A percentile compares a stretch with the other conserved stretches of the same genome.
phyloP scores from a whole-genome alignment of 2,329 filamentous ascomycete species.

The Didymella segeticola region DNA sequence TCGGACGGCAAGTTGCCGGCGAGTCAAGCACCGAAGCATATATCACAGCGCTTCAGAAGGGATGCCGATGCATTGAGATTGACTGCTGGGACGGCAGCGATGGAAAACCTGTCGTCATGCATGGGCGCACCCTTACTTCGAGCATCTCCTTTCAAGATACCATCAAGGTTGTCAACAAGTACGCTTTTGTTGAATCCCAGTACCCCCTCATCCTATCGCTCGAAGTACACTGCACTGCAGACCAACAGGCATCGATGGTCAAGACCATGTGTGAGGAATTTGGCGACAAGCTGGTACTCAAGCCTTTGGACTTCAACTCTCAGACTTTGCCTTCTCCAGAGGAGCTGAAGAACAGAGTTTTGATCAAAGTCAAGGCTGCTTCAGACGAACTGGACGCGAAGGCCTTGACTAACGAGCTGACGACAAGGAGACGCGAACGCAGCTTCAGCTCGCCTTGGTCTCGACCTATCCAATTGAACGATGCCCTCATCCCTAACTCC shows the following conservation, averaged over 20 bases:
- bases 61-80: constrained; percentile 94
- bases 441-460: constrained; percentile 82
- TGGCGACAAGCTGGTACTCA: constrained; percentile 76
- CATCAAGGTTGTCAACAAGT: constrained; percentile 91
- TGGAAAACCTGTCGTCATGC: constrained; percentile 86
- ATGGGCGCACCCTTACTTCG: constrained; percentile 87
- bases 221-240: constrained; percentile 87
- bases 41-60: constrained; percentile 83
- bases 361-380: constrained; percentile 94
- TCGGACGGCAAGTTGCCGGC: constrained; percentile 88
- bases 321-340: constrained; percentile 82
- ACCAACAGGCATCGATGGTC: constrained; percentile 88
- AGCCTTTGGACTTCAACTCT: constrained; percentile 73
- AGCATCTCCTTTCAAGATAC: constrained; percentile 90
- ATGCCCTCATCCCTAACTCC: constrained; percentile 56
- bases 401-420: constrained; percentile 43
- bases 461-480: constrained; percentile 68
- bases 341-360: constrained; percentile 79
- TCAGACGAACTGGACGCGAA: constrained; percentile 50
- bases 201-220: constrained; percentile 94
- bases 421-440: constrained; percentile 55
- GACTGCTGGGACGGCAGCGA: constrained; percentile 97
- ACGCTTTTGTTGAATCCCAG: constrained; percentile 85
- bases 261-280: constrained; percentile 87
- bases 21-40: constrained; percentile 95